Evolutionary conservation across 495 filamentous ascomycete species (phyloP).

Genomic region (Pyrenopolyporus hunteri): DNA sequence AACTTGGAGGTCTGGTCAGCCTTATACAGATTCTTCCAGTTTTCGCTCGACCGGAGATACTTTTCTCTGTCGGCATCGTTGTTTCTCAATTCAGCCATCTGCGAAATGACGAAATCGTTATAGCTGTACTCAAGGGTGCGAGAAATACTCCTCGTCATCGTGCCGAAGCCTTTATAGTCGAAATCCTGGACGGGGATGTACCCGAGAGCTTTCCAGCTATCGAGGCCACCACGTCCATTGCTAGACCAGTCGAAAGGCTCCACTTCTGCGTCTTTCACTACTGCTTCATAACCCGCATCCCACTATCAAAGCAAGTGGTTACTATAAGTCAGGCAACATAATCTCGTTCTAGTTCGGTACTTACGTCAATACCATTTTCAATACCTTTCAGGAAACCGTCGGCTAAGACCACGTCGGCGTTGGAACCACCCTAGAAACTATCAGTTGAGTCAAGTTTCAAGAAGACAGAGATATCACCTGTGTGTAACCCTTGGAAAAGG

Average conservation of each 20-base stretch:
- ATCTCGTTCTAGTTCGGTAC: background rate
- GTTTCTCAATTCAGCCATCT: slow-evolving; percentile 63
- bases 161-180: slow-evolving; percentile 70
- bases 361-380: slow-evolving; percentile 62
- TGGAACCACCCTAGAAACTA: slow-evolving; percentile 69
- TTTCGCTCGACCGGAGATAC: slow-evolving; percentile 64
- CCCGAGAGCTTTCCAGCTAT: slow-evolving; percentile 69
- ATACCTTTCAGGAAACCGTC: slow-evolving; percentile 76
- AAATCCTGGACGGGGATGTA: slow-evolving; percentile 75
- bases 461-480: slow-evolving; percentile 51
- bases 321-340: background rate
- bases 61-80: slow-evolving; percentile 63
- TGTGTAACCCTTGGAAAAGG: slow-evolving; percentile 70
- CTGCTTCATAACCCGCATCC: slow-evolving; percentile 72
- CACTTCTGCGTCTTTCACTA: slow-evolving; percentile 76
- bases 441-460: background rate
- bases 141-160: slow-evolving; percentile 72
- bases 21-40: slow-evolving; percentile 75
- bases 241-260: slow-evolving; percentile 75
- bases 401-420: slow-evolving; percentile 75
- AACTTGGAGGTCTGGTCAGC: slow-evolving; percentile 62
- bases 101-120: slow-evolving; percentile 75
- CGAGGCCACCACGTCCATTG: slow-evolving; percentile 71
- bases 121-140: slow-evolving; percentile 79
- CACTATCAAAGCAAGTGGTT: slow-evolving; percentile 48